Base-by-base conservation (phyloP, 768 basidiomycete species). In the Floccularia luteovirens region DNA sequence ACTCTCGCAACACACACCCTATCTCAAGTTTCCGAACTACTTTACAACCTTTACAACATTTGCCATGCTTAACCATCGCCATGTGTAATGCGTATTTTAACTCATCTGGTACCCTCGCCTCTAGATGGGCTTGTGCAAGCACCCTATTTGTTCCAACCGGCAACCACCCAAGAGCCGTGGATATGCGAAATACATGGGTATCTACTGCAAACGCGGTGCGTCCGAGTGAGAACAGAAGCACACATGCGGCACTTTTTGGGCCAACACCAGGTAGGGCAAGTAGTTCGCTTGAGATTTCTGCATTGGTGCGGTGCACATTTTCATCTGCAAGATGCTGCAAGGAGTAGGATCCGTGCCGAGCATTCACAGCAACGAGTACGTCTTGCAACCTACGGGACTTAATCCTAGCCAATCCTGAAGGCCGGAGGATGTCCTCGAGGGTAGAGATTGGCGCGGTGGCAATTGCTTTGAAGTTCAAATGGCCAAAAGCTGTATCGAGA, bases 121-220 rank as follows among this genome's bases (percentile, higher is more conserved):
- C 77, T 13, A 80, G 53, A 51, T 78, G 77, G 8, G 73, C 75
- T 54, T 79, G 78, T 1, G 78, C 63, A 4, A 62, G 61, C 2
- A 79, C 64, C 1, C 74, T 55, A 49, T 76, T 67, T 12, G 75
- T 69, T 19, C 50, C 59, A 5, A 49, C 33, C 5, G 75, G 74
- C 0, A 74, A 66, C 73, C 75, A 75, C 0, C 67, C 70, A 8
- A 77, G 56, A 5, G 79, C 41, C 38, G 60, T 72, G 53, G 66
- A 68, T 41, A 79, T 52, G 11, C 77, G 62, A 48, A 68, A 79
- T 19, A 81, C 70, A 44, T 79, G 77, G 5, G 79, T 81, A 44
- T 81, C 78, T 36, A 81, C 79, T 0, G 79, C 75, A 41, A 80
- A 79, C 0, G 74, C 72, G 32, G 73, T 62, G n/a, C 78, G 62